Conservation (phyloP, 352 stramenopile species). For the Globisporangium uncinulatum region DNA sequence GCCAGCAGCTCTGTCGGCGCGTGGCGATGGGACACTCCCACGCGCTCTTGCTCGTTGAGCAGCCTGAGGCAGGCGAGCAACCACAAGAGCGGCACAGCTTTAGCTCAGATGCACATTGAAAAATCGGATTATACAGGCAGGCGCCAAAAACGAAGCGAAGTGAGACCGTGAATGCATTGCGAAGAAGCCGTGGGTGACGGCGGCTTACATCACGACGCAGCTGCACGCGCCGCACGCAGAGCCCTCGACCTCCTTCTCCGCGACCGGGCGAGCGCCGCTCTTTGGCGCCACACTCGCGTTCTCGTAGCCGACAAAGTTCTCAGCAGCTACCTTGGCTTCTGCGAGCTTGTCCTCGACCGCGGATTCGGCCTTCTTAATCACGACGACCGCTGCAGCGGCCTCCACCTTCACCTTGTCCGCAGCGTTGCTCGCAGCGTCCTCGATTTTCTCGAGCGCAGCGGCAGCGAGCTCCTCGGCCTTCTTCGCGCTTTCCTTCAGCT, state of each 20-base stretch:
- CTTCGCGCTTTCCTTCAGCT: slow-evolving; percentile 13
- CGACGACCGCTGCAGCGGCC: slow-evolving; percentile 11
- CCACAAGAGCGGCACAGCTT: neutral
- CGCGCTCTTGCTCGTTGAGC: slow-evolving; percentile 21
- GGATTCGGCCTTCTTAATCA: slow-evolving; percentile 19
- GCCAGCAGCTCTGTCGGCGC: slow-evolving; percentile 1
- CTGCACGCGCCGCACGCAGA: slow-evolving; percentile 46
- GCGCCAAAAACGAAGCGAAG: neutral
- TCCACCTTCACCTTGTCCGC: slow-evolving; percentile 21
- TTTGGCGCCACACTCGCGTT: slow-evolving; percentile 57
- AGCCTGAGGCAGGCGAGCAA: neutral
- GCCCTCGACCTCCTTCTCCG: slow-evolving; percentile 40
- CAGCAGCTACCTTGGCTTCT: slow-evolving; percentile 39
- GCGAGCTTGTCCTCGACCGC: slow-evolving; percentile 21
- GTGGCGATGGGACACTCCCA: slow-evolving; percentile 24
- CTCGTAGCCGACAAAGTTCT: slow-evolving; percentile 61
- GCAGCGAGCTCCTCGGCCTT: slow-evolving; percentile 3
- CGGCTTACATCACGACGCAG: slow-evolving; percentile 62
- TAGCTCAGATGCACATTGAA: neutral
- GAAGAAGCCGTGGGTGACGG: neutral
- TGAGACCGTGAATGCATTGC: neutral
- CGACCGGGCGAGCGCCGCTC: slow-evolving; percentile 24
- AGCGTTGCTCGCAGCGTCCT: slow-evolving; percentile 5
- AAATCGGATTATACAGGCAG: neutral
- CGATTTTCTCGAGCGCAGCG: slow-evolving; percentile 9